Evolutionary conservation across 352 stramenopile species (phyloP).

Genomic region (Albugo laibachii): DNA sequence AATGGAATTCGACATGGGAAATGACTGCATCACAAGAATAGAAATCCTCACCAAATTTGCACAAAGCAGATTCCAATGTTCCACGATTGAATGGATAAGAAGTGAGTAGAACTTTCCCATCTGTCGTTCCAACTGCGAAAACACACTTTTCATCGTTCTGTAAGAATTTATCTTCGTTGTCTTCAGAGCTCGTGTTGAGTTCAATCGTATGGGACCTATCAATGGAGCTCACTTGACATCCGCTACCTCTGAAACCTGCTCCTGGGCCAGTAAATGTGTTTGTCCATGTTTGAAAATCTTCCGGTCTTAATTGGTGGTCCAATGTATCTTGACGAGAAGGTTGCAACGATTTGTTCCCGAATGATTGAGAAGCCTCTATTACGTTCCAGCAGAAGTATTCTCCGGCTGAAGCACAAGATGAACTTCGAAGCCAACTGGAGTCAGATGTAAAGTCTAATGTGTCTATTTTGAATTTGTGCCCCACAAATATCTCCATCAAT

Average conservation of each 20-base stretch:
- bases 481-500: constrained; percentile 29
- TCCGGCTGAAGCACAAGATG: constrained; percentile 21
- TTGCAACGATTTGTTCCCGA: not conserved
- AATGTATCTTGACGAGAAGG: not conserved
- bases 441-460: constrained; percentile 52
- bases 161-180: constrained; percentile 28
- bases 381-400: constrained; percentile 50
- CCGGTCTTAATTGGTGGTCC: not conserved
- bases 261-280: constrained; percentile 30
- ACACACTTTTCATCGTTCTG: constrained; percentile 8
- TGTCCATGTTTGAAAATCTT: constrained; percentile 15
- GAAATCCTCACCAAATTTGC: constrained; percentile 34
- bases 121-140: constrained; percentile 16
- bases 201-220: not conserved
- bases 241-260: constrained; percentile 21
- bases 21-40: constrained; percentile 24
- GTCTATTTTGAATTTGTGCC: constrained; percentile 34
- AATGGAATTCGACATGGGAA: constrained; percentile 22
- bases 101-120: constrained; percentile 31
- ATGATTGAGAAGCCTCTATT: constrained; percentile 7
- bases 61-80: constrained; percentile 13
- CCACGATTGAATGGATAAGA: constrained; percentile 43
- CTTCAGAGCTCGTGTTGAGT: not conserved
- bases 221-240: constrained; percentile 3
- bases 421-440: constrained; percentile 36